These are phyloP conservation scores for Protomyces lactucae-debilis DNA, from an alignment of 1,139 yeast genomes.

Conservation along the genomic window DNA sequence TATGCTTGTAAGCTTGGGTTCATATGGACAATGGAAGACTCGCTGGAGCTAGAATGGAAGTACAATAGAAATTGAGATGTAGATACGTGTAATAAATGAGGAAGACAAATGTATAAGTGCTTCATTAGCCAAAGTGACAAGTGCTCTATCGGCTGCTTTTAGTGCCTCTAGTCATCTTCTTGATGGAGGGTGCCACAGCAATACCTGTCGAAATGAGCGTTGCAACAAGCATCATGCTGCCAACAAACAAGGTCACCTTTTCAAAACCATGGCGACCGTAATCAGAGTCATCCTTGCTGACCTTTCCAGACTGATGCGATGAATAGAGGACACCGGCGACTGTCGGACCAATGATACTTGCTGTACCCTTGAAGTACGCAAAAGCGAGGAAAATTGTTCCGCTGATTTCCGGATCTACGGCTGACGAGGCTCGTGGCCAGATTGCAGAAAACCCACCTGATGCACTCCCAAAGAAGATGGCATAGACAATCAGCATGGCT, in stretches of 20 bases:
- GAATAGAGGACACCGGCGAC: conserved; percentile 9
- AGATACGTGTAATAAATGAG: no score
- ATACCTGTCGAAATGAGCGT: neutral
- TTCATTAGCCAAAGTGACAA: no score
- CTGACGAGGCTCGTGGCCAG: conserved; percentile 15
- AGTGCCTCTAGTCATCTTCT: neutral
- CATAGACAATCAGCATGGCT: conserved; percentile 6
- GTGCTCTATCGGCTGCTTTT: no score
- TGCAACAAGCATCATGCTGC: neutral
- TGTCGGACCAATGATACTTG: conserved; percentile 11
- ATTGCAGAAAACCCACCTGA: conserved; percentile 10
- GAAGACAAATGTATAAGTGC: no score
- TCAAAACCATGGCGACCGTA: neutral
- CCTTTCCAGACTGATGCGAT: neutral
- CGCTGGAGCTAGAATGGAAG: no score
- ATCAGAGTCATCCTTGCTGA: neutral
- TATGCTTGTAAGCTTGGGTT: no score
- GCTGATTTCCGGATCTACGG: conserved; percentile 5
- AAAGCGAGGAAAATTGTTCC: conserved; percentile 17
- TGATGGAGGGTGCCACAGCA: neutral
- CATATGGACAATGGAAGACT: no score
- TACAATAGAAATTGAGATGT: no score
- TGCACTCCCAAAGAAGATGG: conserved; percentile 7
- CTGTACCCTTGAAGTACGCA: conserved; percentile 6
- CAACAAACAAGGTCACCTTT: neutral